Evolutionary conservation across 106 monocot species (phyloP), one percentile per base, ranked within the genome.

Genomic region (Ottelia alismoides): DNA sequence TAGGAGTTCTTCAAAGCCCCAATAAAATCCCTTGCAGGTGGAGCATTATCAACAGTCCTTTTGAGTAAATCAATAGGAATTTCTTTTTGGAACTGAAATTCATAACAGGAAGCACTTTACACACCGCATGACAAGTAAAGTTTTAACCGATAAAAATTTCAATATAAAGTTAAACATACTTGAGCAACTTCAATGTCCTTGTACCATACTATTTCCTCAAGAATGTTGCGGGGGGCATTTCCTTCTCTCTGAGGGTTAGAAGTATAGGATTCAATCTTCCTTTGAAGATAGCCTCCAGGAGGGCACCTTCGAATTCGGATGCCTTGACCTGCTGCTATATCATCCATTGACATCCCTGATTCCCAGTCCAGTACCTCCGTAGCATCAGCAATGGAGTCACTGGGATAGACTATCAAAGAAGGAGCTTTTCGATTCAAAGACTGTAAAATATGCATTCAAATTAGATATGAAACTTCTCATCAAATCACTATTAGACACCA

Each of bases 121-220:
- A 25, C 24, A 56, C 45, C 49, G 61, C 25, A 28, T 22, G 3
- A 53, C 17, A 51, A 28, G 48, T 30, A 11, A 31, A 59, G n/a
- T n/a, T n/a, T n/a, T n/a, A n/a, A n/a, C n/a, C n/a, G n/a, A n/a
- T n/a, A n/a, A n/a, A n/a, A n/a, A n/a, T n/a, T n/a, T n/a, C n/a
- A n/a, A n/a, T n/a, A n/a, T n/a, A n/a, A n/a, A n/a, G n/a, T 43
- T 7, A 43, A 43, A 43, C 40, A 16, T 35, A 55, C 92, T 78
- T 78, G 70, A 40, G 59, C 20, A 57, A 92, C 66, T 77, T 92
- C 85, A 1, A 59, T 26, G 25, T 83, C 79, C 66, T 92, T 92
- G 61, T 82, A 54, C 92, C 92, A 92, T 47, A 92, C 56, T 49
- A 92, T 92, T 62, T 86, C 64, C 71, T 92, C 92, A 18, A 92